Evolutionary conservation across 805 yeast species (phyloP), one percentile per base, ranked within the genome.

Genomic region (Limtongia smithiae): DNA sequence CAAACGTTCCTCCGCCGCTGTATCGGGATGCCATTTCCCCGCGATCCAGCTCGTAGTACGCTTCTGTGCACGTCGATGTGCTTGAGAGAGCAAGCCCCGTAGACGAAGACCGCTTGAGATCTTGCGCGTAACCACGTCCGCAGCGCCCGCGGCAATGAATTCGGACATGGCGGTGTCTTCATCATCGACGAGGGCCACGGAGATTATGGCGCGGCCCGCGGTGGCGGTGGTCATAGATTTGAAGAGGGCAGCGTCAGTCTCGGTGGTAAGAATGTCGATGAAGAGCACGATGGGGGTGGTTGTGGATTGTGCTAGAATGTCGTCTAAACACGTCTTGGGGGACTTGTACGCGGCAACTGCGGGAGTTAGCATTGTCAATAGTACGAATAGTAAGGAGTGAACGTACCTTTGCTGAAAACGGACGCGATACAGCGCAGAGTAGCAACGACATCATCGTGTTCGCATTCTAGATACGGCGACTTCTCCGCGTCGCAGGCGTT

Each of bases 181-280:
- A 39, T 49, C 50, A 34, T 44, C 51, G 32, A 52, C 57, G 15
- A 52, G 28, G 9, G 57, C 51, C 11, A 52, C 48, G 17, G 48
- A 40, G 2, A 45, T 37, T 7, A 49, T 25, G 18, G 30, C 14
- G n/a, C 31, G 32, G 11, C 41, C 22, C 22, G 11, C 4, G n/a
- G 25, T 9, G 32, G 24, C 22, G 21, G n/a, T 15, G n/a, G n/a
- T 44, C 20, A 40, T 24, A 15, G 15, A 42, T 7, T 14, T 3
- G 24, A 44, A 40, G 8, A 48, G 28, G 37, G 8, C 31, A n/a
- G 18, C 35, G 11, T 38, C 40, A 27, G 15, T 27, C 17, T 1
- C 24, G 33, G 34, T 8, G 4, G 39, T 8, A 21, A 5, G 37
- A 22, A 39, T 37, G 27, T 49, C 51, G 43, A 52, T 41, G 39